A percentile compares a stretch with the other conserved stretches of the same genome.
These are phyloP conservation scores for Atkinsonella hypoxylon DNA, from an alignment of 2,329 filamentous ascomycete species.

Conservation along the genomic window DNA sequence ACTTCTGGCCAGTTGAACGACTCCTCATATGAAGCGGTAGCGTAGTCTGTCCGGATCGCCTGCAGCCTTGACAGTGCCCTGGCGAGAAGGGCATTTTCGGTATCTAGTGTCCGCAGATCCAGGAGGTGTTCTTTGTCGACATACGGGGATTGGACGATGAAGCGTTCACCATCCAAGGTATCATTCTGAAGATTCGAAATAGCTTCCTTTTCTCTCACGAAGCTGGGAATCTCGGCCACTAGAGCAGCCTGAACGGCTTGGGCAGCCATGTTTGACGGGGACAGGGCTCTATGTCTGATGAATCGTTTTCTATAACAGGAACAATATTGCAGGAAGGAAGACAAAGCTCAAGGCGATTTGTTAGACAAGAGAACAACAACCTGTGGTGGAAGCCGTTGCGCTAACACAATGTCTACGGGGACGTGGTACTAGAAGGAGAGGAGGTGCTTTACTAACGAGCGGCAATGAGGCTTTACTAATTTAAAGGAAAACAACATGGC, in stretches of 20 bases:
- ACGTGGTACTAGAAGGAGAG: background rate
- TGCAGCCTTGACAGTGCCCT: slow-evolving; percentile 55
- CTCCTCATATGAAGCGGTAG: slow-evolving; percentile 58
- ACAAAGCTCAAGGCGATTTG: background rate
- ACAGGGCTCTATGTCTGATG: background rate
- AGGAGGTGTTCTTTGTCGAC: slow-evolving; percentile 58
- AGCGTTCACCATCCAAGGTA: slow-evolving; percentile 12
- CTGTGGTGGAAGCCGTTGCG: background rate
- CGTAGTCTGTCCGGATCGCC: slow-evolving; percentile 57
- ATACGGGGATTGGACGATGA: slow-evolving; percentile 65
- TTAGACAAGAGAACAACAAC: background rate
- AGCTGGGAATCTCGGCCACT: slow-evolving; percentile 13
- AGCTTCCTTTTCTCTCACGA: slow-evolving; percentile 14
- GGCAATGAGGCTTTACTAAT: background rate
- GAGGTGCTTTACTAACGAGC: background rate
- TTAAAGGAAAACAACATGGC: background rate
- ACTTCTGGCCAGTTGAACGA: slow-evolving; percentile 68
- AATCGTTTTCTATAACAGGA: background rate
- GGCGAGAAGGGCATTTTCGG: slow-evolving; percentile 57
- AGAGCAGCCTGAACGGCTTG: slow-evolving; percentile 14
- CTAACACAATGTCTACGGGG: background rate
- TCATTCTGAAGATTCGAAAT: slow-evolving; percentile 16
- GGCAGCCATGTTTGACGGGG: slow-evolving; percentile 16
- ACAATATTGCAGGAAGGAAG: background rate
- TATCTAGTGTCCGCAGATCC: slow-evolving; percentile 54